phyloP scores from a whole-genome alignment of 2,329 filamentous ascomycete species.

The Alternaria brassicicola region DNA sequence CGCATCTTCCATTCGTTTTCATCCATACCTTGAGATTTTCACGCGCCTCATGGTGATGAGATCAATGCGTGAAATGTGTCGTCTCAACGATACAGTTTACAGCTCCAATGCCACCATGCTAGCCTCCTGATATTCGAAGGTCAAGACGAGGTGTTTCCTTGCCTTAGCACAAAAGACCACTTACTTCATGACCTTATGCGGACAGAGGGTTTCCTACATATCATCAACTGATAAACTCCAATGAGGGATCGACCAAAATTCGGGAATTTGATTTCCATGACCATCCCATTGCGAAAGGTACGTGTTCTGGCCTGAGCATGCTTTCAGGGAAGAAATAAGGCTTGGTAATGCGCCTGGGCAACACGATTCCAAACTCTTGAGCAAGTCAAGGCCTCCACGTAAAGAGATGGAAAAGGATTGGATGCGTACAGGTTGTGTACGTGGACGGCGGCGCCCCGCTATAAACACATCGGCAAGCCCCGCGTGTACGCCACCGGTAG shows the following conservation, averaged over 20 bases:
- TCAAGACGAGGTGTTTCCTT: not conserved
- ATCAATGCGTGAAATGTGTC: not conserved
- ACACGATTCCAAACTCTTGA: not conserved
- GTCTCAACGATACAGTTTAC: not conserved
- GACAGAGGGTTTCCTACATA: not conserved
- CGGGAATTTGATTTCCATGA: not conserved
- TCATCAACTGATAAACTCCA: not conserved
- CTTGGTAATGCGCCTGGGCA: not conserved
- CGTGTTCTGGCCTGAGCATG: not conserved
- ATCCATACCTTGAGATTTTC: not conserved
- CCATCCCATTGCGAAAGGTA: too few relatives aligned
- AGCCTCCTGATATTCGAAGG: not conserved
- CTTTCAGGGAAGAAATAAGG: not conserved
- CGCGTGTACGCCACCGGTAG: constrained; percentile 6
- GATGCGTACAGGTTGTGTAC: not conserved
- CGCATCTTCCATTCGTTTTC: not conserved
- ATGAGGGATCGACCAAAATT: not conserved
- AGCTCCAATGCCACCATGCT: not conserved
- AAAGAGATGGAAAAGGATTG: not conserved
- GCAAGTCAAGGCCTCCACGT: not conserved
- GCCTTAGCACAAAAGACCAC: not conserved
- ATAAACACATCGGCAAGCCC: constrained; percentile 2
- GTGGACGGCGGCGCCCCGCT: constrained; percentile 1
- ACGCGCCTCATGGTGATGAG: not conserved
- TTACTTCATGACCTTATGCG: not conserved